A percentile compares a stretch with the other conserved stretches of the same genome.
These are phyloP conservation scores for Aegilops tauschii DNA, from an alignment of 176 grass and related monocot genomes.

Conservation along the genomic window DNA sequence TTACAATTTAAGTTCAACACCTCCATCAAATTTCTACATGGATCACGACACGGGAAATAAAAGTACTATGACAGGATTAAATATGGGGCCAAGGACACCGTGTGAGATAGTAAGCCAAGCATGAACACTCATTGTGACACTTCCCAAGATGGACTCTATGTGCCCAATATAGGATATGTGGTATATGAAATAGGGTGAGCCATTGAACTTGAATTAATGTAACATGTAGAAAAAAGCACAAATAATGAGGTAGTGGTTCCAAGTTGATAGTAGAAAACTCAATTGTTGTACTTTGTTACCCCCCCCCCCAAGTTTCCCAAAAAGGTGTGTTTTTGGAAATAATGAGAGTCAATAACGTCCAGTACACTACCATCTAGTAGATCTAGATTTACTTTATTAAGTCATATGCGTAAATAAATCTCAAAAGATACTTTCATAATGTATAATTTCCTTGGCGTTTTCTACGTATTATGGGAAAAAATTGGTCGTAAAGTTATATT, in stretches of 20 bases:
- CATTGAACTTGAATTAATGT: neutral
- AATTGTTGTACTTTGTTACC: neutral
- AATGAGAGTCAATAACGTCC: neutral
- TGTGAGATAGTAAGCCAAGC: neutral
- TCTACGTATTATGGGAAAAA: neutral
- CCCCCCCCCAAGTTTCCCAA: neutral
- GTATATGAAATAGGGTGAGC: neutral
- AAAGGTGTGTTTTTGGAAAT: neutral
- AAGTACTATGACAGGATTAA: neutral
- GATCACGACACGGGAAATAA: neutral
- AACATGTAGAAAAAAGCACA: neutral
- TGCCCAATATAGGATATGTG: neutral
- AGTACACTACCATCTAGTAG: no score
- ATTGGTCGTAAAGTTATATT: neutral
- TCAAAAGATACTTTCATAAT: neutral
- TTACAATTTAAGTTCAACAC: neutral
- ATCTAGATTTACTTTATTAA: neutral
- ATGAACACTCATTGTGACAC: neutral
- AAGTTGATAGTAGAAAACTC: neutral
- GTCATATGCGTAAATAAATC: neutral
- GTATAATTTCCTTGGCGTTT: neutral
- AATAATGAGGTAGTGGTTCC: neutral
- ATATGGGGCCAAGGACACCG: neutral
- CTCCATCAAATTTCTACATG: neutral
- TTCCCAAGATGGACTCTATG: neutral